Evolutionary conservation across 768 basidiomycete genomes (phyloP), one percentile per base, ranked within the genome.

Genomic region (Suillus sp.): DNA sequence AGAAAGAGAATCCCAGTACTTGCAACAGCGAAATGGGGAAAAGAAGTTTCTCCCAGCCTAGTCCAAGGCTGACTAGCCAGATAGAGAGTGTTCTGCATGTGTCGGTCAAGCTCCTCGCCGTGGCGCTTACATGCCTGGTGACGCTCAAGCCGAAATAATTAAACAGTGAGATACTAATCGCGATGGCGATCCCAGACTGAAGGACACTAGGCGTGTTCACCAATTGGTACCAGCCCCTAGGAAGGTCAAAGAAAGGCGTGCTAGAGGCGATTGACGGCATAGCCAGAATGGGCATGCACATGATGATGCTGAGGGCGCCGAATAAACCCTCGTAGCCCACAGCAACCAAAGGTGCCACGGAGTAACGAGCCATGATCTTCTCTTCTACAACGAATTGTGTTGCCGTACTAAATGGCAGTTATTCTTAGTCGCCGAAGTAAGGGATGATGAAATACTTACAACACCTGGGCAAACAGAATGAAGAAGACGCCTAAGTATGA

Each of bases 321-420:
- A 96, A 99, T 64, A 96, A 80, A 48, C 97, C 97, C 78, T 99
- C 97, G 66, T 84, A 92, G 27, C 96, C 95, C 65, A 99, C 97
- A 13, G 96, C 96, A 63, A 95, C 86, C 42, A 99, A 84, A 16
- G 97, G 96, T 53, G 88, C 86, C 45, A 98, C 90, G 38, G 86
- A 81, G 80, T 96, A 96, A 56, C 84, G 85, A 71, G 86, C 80
- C 90, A 99, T 89, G 69, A 99, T 95, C 80, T 92, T 96, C 79
- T 98, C 96, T 82, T 99, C 97, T 18, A 97, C 84, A 51, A 98
- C 96, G 72, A 96, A 96, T 74, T 96, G 95, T 11, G 87, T 86
- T 61, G 95, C 95, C 34, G 93, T 92, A 79, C 93, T 95, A 63
- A 53, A 67, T 65, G 64, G 43, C n/a, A 63, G 43, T 42, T 63